Evolutionary conservation across 768 basidiomycete genomes (phyloP).

Genomic region (Ramaria sp.): DNA sequence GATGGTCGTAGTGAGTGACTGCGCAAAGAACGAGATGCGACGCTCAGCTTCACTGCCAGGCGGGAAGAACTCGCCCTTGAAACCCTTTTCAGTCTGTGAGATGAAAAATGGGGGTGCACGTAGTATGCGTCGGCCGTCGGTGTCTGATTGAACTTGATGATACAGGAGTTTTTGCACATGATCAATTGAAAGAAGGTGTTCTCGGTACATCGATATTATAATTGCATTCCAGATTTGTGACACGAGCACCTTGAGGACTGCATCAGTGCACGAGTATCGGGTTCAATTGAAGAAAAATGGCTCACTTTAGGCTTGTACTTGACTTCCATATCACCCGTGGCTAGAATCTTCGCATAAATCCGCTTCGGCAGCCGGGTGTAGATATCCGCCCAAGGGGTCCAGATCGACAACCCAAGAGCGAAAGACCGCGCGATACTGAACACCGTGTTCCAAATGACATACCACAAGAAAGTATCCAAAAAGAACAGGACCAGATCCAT

Average conservation of each 20-base stretch:
- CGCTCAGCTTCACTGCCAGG: constrained; percentile 91
- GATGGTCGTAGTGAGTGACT: constrained; percentile 90
- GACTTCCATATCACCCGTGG: constrained; percentile 91
- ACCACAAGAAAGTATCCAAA: constrained; percentile 99
- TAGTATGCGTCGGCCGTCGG: constrained; percentile 81
- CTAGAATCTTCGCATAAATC: constrained; percentile 91
- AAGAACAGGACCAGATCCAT: constrained; percentile 98
- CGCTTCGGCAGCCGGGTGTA: constrained; percentile 92
- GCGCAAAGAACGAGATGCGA: constrained; percentile 97
- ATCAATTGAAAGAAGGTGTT: constrained; percentile 96
- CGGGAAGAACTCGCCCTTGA: constrained; percentile 89
- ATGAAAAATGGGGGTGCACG: constrained; percentile 98
- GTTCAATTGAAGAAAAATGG: neutral
- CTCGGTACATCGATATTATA: constrained; percentile 99
- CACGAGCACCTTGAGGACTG: constrained; percentile 64
- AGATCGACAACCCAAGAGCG: constrained; percentile 85
- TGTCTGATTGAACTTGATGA: constrained; percentile 83
- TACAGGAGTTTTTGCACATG: constrained; percentile 97
- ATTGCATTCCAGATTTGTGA: constrained; percentile 99
- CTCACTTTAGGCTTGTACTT: constrained; percentile 99
- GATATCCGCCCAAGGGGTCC: constrained; percentile 99
- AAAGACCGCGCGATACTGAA: constrained; percentile 85
- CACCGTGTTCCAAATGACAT: constrained; percentile 98
- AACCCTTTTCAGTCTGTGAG: constrained; percentile 80
- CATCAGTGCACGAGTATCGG: neutral